Evolutionary conservation across 495 filamentous ascomycete species (phyloP), one percentile per base, ranked within the genome.

Genomic region (Aeminium ludgeri): DNA sequence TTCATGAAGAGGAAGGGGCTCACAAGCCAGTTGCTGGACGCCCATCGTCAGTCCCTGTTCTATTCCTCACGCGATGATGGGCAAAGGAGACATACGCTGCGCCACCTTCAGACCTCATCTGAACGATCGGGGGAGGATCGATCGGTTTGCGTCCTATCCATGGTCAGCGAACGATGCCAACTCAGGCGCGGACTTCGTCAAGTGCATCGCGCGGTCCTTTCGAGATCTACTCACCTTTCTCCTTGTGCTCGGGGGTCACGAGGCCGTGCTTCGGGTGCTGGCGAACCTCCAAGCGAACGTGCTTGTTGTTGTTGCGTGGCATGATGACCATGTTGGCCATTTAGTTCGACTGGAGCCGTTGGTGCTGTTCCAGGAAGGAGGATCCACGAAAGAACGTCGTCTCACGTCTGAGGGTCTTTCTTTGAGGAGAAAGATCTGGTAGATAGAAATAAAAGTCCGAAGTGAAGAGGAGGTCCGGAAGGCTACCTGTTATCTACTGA

Each of bases 101-200:
- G 28, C 39, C 17, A 41, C 29, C 11, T 35, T 40, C n/a, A 19
- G 18, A 34, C 35, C 67, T 72, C 30, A 96, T 66, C 62, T 94
- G 82, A 20, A 95, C 69, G 54, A 95, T 83, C 38, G 89, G 89
- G 18, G 87, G 89, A 34, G 89, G 89, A 55, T 97, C 89, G 54
- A 97, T 76, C 2, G 89, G 85, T 59, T 92, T 94, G 49, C 89
- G 79, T 50, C 85, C 89, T 92, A 62, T 20, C 36, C 3, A 25
- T 8, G 8, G 23, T 25, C 23, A 25, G 23, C 23, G 4, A 25
- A 25, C 23, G 23, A n/a, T n/a, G n/a, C n/a, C n/a, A n/a, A n/a
- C n/a, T n/a, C n/a, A n/a, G n/a, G n/a, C n/a, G n/a, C n/a, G n/a
- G n/a, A n/a, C n/a, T n/a, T n/a, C n/a, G n/a, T n/a, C n/a, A n/a